Evolutionary conservation across 2,329 filamentous ascomycete species (phyloP).

Genomic region (Epichloe aotearoae): DNA sequence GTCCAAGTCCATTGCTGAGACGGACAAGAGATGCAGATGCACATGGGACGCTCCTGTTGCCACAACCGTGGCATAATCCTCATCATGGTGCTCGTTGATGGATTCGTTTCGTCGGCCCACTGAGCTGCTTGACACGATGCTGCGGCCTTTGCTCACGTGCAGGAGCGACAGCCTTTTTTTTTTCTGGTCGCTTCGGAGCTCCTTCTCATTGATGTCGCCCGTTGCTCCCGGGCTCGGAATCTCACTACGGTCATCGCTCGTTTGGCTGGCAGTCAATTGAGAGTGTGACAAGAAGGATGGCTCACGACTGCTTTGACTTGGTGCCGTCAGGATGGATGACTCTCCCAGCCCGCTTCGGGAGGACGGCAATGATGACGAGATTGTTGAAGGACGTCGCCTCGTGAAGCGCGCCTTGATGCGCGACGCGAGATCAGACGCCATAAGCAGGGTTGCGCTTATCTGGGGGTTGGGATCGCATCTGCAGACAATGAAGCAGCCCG

Average conservation of each 20-base stretch:
- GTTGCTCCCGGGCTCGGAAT: background rate
- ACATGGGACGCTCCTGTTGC: background rate
- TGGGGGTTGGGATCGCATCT: constrained; percentile 2
- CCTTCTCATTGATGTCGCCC: background rate
- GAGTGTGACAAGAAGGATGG: background rate
- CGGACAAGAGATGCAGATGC: too few relatives aligned
- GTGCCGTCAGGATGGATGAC: constrained; percentile 6
- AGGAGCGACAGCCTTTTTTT: background rate
- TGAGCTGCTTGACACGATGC: background rate
- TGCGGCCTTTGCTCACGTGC: background rate
- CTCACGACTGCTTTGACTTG: constrained; percentile 6
- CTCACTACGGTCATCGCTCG: constrained; percentile 1
- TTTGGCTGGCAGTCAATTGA: constrained; percentile 1
- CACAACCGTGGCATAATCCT: background rate
- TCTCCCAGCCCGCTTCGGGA: constrained; percentile 15
- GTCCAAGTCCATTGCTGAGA: too few relatives aligned
- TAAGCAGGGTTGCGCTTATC: constrained; percentile 9
- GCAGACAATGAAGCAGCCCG: background rate
- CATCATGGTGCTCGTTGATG: background rate
- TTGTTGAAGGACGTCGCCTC: constrained; percentile 26
- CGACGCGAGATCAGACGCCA: constrained; percentile 32
- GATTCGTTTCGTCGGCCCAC: background rate
- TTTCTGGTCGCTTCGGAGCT: background rate
- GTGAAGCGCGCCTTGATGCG: constrained; percentile 34
- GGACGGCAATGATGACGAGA: constrained; percentile 24